These are phyloP conservation scores for Argentina anserina DNA, from an alignment of 306 rosid species.

Conservation along the genomic window DNA sequence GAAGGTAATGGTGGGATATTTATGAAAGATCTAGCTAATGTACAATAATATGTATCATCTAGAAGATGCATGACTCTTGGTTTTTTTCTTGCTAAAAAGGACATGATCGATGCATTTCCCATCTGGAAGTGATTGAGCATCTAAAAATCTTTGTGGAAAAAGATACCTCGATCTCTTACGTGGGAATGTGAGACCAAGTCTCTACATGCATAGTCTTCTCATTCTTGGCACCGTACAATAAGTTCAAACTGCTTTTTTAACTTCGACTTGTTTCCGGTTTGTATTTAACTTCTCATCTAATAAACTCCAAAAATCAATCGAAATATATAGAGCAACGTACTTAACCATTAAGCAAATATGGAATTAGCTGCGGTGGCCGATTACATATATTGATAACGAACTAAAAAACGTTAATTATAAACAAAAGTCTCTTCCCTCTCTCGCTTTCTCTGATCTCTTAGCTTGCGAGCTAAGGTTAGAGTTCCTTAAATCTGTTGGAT, in stretches of 20 bases:
- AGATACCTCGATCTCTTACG: neutral
- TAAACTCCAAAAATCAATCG: too few relatives aligned
- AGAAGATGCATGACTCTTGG: conserved; percentile 14
- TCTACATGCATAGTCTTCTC: neutral
- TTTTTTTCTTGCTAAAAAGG: conserved; percentile 5
- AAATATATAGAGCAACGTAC: too few relatives aligned
- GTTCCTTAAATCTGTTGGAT: too few relatives aligned
- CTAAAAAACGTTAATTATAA: too few relatives aligned
- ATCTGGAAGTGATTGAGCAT: neutral
- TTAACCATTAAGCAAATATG: too few relatives aligned
- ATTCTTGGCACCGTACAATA: neutral
- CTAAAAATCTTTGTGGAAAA: conserved; percentile 14
- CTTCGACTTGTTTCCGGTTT: too few relatives aligned
- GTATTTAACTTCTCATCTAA: too few relatives aligned
- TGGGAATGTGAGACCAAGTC: neutral
- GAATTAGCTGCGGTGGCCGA: too few relatives aligned
- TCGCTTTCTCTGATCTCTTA: too few relatives aligned
- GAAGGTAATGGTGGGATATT: conserved; percentile 1
- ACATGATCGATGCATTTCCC: neutral
- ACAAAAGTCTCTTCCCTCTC: too few relatives aligned
- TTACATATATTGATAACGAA: too few relatives aligned
- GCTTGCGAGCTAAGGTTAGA: too few relatives aligned
- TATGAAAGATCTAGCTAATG: neutral
- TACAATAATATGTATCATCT: conserved; percentile 4
- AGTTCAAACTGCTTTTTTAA: neutral